Percentiles rank a stretch among this genome's conserved stretches.
Conservation (phyloP, 805 yeast genomes). For the Zygosaccharomyces lentus region DNA sequence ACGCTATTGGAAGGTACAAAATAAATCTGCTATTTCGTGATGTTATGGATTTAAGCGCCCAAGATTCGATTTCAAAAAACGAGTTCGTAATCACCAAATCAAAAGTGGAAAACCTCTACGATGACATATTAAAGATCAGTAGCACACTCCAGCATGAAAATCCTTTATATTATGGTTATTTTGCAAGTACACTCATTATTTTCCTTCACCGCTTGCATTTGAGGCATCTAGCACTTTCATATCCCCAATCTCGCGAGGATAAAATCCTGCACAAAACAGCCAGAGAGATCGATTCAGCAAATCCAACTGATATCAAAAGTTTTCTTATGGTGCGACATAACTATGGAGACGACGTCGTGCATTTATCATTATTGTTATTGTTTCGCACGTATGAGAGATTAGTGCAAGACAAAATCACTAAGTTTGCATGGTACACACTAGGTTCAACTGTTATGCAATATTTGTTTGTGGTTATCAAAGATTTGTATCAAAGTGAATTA, state of each 20-base stretch:
- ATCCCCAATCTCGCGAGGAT: constrained; percentile 14
- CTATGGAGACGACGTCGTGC: constrained; percentile 20
- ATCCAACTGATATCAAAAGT: constrained; percentile 15
- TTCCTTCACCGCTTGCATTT: constrained; percentile 28
- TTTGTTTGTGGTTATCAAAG: constrained; percentile 26
- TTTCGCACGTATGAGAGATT: constrained; percentile 26
- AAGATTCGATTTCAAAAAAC: constrained; percentile 3
- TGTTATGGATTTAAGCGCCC: constrained; percentile 21
- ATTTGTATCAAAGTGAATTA: constrained; percentile 21
- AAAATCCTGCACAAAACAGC: constrained; percentile 12
- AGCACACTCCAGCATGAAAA: constrained; percentile 6
- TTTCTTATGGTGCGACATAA: constrained; percentile 15
- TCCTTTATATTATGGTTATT: constrained; percentile 16
- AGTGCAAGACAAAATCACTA: constrained; percentile 17
- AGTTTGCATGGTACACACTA: constrained; percentile 27
- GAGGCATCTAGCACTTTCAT: constrained; percentile 21
- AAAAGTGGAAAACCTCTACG: constrained; percentile 13
- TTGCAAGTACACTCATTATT: constrained; percentile 23
- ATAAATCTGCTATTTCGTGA: constrained; percentile 20
- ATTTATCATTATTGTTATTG: constrained; percentile 21
- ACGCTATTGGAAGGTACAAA: constrained; percentile 24
- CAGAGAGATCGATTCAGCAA: constrained; percentile 1
- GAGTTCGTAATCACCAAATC: constrained; percentile 6
- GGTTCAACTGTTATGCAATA: constrained; percentile 35
- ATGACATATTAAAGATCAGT: constrained; percentile 13